Evolutionary conservation across 179 eudicot genomes (phyloP).

Genomic region (Spergularia azorica): DNA sequence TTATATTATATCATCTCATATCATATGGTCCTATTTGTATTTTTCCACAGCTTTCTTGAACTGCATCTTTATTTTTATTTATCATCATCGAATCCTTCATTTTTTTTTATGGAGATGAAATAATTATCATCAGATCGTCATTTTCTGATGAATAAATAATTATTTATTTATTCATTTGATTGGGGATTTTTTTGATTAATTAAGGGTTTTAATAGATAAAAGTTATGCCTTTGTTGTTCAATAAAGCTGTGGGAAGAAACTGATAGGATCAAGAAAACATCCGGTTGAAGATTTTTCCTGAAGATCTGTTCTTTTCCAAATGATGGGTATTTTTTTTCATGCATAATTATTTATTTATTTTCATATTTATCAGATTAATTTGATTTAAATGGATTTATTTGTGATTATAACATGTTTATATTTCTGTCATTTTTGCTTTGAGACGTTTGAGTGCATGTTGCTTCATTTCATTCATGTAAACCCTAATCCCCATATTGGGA

Average conservation of each 20-base stretch:
- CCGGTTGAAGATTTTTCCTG: background rate
- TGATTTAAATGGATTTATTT: no score
- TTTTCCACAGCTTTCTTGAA: slow-evolving; percentile 99
- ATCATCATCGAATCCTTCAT: background rate
- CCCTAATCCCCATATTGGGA: slow-evolving; percentile 15
- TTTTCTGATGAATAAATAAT: background rate
- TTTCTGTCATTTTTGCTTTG: background rate
- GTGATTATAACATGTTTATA: background rate
- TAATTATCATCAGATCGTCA: background rate
- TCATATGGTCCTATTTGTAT: slow-evolving; percentile 53
- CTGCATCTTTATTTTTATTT: slow-evolving; percentile 44
- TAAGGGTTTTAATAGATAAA: slow-evolving; percentile 5
- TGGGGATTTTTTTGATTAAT: background rate
- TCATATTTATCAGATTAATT: background rate
- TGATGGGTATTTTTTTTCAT: background rate
- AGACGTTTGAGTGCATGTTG: background rate
- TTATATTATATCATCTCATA: no score
- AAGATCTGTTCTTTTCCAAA: slow-evolving; percentile 20
- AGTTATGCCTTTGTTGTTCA: slow-evolving; percentile 57
- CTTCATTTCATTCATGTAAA: slow-evolving; percentile 11
- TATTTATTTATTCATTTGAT: background rate
- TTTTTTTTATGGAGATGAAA: no score
- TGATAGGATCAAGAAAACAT: slow-evolving; percentile 37
- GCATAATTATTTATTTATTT: background rate
- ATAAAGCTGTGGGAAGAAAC: slow-evolving; percentile 96